A percentile compares a stretch with the other conserved stretches of the same genome.
These are phyloP conservation scores for Arabidopsis arenosa DNA, from an alignment of 345 rosid genomes.

Conservation along the genomic window DNA sequence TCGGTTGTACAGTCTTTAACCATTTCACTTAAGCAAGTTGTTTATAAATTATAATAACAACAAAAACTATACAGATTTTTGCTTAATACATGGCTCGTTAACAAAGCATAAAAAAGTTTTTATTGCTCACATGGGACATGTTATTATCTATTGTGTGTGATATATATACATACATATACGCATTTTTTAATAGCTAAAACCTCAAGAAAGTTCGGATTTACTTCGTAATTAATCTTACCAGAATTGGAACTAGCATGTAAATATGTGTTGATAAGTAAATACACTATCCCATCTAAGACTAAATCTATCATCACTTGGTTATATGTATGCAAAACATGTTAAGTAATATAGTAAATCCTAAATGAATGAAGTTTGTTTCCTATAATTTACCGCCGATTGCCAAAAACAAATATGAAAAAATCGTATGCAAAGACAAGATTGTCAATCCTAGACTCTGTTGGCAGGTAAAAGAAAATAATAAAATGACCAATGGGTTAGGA, in stretches of 20 bases:
- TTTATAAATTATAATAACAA: constrained; percentile 14
- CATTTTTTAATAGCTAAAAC: not conserved
- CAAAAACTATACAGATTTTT: not conserved
- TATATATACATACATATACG: not conserved
- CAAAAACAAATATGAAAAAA: no score
- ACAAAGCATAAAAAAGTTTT: not conserved
- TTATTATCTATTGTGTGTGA: not conserved
- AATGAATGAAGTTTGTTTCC: no score
- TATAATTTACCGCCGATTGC: no score
- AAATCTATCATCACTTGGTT: no score
- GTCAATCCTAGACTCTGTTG: not conserved
- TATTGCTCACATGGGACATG: constrained; percentile 3
- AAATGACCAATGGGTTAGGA: not conserved
- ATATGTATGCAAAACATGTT: no score
- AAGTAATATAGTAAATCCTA: no score
- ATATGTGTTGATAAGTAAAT: not conserved
- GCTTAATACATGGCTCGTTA: not conserved
- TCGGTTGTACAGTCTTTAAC: constrained; percentile 29
- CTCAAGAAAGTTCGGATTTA: not conserved
- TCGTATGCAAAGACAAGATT: not conserved
- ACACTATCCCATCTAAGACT: not conserved
- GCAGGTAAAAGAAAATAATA: not conserved
- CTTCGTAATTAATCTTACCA: not conserved
- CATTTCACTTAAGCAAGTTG: constrained; percentile 18
- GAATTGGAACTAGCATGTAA: not conserved